Evolutionary conservation across 2,329 filamentous ascomycete species (phyloP).

Genomic region (Talaromyces piceae): DNA sequence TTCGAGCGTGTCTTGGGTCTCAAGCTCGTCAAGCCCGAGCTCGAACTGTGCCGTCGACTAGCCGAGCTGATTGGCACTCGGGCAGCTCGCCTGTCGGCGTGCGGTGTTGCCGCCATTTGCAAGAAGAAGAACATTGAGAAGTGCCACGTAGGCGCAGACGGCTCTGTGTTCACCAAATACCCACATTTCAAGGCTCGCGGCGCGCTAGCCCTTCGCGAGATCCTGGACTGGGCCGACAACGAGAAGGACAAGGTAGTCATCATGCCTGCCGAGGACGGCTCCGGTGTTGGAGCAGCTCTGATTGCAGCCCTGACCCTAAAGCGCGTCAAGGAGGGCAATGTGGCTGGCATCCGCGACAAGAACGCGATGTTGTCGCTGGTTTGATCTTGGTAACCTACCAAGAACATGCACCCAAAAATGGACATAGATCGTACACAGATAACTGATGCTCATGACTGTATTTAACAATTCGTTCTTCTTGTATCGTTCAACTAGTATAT

Average conservation of each 20-base stretch:
- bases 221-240: constrained; percentile 84
- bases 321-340: constrained; percentile 53
- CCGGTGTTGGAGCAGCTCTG: constrained; percentile 90
- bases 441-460: not conserved
- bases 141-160: constrained; percentile 93
- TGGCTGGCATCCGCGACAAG: constrained; percentile 50
- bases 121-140: constrained; percentile 86
- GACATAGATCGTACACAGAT: not conserved
- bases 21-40: constrained; percentile 63
- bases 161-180: constrained; percentile 98
- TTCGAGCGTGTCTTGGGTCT: constrained; percentile 72
- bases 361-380: constrained; percentile 24
- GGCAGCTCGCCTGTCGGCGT: constrained; percentile 84
- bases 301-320: constrained; percentile 70
- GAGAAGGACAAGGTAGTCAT: constrained; percentile 84
- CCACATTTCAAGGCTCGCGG: constrained; percentile 94
- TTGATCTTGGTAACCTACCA: not conserved
- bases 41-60: constrained; percentile 80
- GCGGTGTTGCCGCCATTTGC: constrained; percentile 91
- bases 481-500: not conserved
- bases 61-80: constrained; percentile 93
- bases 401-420: not conserved
- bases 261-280: constrained; percentile 86
- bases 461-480: not conserved
- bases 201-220: constrained; percentile 82